A percentile compares a stretch with the other conserved stretches of the same genome.
Conservation (phyloP, 2,329 filamentous ascomycete genomes). For the Pestalotiopsis sp. region DNA sequence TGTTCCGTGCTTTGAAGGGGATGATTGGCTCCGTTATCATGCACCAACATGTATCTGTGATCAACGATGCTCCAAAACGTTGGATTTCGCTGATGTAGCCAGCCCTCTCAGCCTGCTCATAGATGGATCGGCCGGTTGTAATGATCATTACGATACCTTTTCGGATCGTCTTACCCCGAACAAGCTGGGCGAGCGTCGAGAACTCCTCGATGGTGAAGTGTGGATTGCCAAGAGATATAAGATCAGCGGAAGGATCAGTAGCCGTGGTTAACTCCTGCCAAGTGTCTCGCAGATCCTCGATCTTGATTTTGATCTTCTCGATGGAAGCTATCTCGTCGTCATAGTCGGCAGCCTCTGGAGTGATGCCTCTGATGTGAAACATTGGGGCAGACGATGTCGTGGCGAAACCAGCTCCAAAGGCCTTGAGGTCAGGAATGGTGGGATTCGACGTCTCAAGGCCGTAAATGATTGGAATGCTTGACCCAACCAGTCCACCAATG, state of each 20-base stretch:
- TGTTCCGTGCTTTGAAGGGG: not conserved
- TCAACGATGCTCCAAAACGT: not conserved
- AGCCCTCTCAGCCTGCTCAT: not conserved
- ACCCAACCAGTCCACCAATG: not conserved
- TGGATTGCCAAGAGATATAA: not conserved
- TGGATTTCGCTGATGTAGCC: not conserved
- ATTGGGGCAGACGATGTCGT: not conserved
- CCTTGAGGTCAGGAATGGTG: not conserved
- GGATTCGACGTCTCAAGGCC: not conserved
- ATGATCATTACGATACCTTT: not conserved
- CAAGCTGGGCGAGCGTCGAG: not conserved
- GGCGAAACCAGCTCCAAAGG: not conserved
- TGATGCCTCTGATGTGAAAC: not conserved
- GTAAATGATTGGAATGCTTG: not conserved
- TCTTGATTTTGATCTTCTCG: not conserved
- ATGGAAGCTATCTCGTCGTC: not conserved
- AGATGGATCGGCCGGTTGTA: not conserved
- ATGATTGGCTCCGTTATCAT: not conserved
- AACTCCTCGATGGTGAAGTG: not conserved
- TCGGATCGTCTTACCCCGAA: not conserved
- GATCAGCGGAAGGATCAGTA: not conserved
- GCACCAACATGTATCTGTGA: constrained; percentile 5
- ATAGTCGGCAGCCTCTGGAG: not conserved
- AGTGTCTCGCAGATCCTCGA: not conserved
- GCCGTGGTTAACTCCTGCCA: not conserved